A percentile compares a stretch with the other conserved stretches of the same genome.
These are phyloP conservation scores for Nakataea oryzae DNA, from an alignment of 2,329 filamentous ascomycete genomes.

Conservation along the genomic window DNA sequence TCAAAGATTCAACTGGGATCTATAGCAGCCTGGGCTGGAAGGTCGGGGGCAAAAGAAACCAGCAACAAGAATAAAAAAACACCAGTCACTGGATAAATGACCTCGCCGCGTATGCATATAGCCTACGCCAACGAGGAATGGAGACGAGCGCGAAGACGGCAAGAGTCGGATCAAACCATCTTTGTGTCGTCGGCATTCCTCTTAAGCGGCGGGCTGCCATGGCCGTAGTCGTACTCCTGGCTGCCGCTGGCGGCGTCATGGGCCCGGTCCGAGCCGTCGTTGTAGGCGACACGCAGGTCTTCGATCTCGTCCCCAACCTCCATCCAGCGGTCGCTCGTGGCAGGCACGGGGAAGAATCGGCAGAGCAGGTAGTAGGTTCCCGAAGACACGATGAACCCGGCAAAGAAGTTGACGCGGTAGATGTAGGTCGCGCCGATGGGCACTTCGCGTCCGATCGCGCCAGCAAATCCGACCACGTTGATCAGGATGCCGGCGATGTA, in stretches of 20 bases:
- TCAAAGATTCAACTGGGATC: too few relatives aligned
- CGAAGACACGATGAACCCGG: conserved; percentile 63
- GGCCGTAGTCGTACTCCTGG: conserved; percentile 1
- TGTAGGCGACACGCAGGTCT: conserved; percentile 37
- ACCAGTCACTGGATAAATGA: too few relatives aligned
- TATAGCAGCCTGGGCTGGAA: too few relatives aligned
- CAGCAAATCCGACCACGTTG: conserved; percentile 86
- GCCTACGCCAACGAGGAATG: background rate
- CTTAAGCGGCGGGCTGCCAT: background rate
- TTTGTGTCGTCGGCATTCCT: background rate
- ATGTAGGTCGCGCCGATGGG: conserved; percentile 74
- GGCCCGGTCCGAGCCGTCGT: conserved; percentile 9
- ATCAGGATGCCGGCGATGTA: conserved; percentile 78
- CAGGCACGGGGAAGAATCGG: conserved; percentile 60
- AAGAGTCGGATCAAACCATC: background rate
- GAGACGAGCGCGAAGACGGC: background rate
- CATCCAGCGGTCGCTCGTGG: conserved; percentile 65
- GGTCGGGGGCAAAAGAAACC: too few relatives aligned
- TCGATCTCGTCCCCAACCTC: conserved; percentile 60
- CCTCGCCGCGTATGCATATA: background rate
- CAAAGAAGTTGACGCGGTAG: conserved; percentile 87
- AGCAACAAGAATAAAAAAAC: too few relatives aligned
- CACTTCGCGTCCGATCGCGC: conserved; percentile 61
- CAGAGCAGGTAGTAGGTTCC: conserved; percentile 61
- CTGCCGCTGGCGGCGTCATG: conserved; percentile 2